These are phyloP conservation scores for Camellia lanceoleosa DNA, from an alignment of 148 eudicot species.

Conservation along the genomic window DNA sequence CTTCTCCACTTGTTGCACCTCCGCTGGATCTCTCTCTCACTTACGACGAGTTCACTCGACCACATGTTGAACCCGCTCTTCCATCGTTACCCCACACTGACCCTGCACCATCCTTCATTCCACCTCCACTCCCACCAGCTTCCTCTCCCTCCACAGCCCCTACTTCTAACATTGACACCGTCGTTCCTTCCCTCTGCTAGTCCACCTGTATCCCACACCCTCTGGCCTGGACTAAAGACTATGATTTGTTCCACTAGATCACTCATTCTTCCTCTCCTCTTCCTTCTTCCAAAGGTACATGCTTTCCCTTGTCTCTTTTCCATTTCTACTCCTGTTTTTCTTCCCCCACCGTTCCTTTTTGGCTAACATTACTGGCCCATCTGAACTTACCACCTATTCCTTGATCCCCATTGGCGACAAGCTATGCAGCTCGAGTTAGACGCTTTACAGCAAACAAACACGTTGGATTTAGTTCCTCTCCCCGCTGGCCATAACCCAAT, in stretches of 20 bases:
- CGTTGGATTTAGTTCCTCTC: neutral
- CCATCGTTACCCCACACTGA: no score
- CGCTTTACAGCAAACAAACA: neutral
- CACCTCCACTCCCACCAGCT: no score
- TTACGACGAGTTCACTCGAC: no score
- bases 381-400: neutral
- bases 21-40: neutral
- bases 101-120: no score
- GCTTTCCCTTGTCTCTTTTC: neutral
- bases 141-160: no score
- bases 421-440: neutral
- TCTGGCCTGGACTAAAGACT: neutral
- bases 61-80: no score
- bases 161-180: no score
- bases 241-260: no score
- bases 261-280: no score
- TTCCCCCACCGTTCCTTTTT: neutral
- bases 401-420: neutral
- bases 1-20: neutral
- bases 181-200: neutral
- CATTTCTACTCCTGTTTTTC: neutral
- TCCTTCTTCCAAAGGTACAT: neutral
- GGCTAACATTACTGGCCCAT: neutral
- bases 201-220: neutral
- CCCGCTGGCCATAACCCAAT: neutral